A percentile compares a stretch with the other conserved stretches of the same genome.
Conservation (phyloP, 2,329 filamentous ascomycete species). For the Hypoxylon sp. region DNA sequence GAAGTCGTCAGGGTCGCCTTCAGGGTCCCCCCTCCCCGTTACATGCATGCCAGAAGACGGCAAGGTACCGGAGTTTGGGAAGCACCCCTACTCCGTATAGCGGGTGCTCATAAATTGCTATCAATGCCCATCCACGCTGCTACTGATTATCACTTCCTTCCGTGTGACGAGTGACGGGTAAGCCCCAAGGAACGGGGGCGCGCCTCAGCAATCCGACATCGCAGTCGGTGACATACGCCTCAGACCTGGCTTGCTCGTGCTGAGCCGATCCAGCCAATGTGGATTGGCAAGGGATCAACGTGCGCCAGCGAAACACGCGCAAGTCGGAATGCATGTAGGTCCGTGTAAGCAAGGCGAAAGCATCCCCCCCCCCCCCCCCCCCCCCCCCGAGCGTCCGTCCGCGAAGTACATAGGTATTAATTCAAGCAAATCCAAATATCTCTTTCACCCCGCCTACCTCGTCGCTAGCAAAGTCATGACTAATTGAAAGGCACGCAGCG, state of each 20-base stretch:
- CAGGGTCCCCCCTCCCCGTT: conserved; percentile 28
- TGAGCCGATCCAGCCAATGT: conserved; percentile 28
- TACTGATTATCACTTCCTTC: conserved; percentile 30
- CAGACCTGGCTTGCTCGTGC: conserved; percentile 28
- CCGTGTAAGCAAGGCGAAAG: conserved; percentile 22
- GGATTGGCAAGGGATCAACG: conserved; percentile 28
- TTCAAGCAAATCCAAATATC: neutral
- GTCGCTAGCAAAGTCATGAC: conserved; percentile 12
- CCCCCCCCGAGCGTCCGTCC: conserved; percentile 7
- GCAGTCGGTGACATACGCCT: conserved; percentile 17
- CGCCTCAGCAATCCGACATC: conserved; percentile 31
- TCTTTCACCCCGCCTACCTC: neutral
- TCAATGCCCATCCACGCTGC: conserved; percentile 27
- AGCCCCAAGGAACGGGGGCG: conserved; percentile 9
- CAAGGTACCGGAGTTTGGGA: conserved; percentile 30
- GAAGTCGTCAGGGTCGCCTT: conserved; percentile 20
- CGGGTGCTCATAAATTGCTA: conserved; percentile 29
- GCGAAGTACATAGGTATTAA: conserved; percentile 11
- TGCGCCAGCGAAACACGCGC: conserved; percentile 30
- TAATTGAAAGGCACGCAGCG: conserved; percentile 18
- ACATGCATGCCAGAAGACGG: conserved; percentile 22
- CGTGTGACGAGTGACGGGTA: conserved; percentile 30
- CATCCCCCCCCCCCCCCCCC: conserved; percentile 9
- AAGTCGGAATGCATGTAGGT: conserved; percentile 7
- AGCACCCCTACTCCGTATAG: conserved; percentile 21